Evolutionary conservation across 1,284 basidiomycete species (phyloP).

Genomic region (Leccinum huronense): DNA sequence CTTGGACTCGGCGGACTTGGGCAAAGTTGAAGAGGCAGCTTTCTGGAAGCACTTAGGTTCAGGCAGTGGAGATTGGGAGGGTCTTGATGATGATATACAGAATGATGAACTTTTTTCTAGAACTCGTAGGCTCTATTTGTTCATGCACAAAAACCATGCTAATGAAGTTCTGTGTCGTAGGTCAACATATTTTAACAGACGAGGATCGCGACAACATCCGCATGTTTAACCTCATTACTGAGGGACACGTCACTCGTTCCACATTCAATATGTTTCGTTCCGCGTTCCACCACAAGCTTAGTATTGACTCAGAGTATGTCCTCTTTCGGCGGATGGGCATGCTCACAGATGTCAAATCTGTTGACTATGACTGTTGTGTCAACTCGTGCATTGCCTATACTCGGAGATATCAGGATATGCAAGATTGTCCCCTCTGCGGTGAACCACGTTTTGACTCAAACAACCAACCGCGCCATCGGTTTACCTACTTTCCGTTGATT

Average conservation of each 20-base stretch:
- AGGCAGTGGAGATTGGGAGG: background rate
- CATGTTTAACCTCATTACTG: background rate
- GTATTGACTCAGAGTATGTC: background rate
- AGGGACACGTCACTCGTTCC: background rate
- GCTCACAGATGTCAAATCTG: background rate
- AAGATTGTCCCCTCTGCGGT: conserved; percentile 24
- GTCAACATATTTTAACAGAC: background rate
- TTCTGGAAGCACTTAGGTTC: background rate
- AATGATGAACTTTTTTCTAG: background rate
- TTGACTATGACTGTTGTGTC: conserved; percentile 25
- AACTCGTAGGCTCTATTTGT: background rate
- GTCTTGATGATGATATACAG: background rate
- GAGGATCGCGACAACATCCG: background rate
- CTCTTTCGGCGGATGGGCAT: background rate
- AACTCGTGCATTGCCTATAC: conserved; percentile 29
- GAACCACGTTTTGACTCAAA: conserved; percentile 12
- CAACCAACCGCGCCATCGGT: conserved; percentile 15
- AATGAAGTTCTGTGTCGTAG: background rate
- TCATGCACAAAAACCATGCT: background rate
- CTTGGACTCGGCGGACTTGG: background rate
- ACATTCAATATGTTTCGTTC: background rate
- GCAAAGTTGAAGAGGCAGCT: too few relatives aligned
- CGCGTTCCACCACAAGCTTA: background rate
- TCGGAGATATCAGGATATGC: conserved; percentile 9
- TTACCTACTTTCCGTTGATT: conserved; percentile 36